Conservation (phyloP, 805 yeast genomes). For the Candida easanensis region DNA sequence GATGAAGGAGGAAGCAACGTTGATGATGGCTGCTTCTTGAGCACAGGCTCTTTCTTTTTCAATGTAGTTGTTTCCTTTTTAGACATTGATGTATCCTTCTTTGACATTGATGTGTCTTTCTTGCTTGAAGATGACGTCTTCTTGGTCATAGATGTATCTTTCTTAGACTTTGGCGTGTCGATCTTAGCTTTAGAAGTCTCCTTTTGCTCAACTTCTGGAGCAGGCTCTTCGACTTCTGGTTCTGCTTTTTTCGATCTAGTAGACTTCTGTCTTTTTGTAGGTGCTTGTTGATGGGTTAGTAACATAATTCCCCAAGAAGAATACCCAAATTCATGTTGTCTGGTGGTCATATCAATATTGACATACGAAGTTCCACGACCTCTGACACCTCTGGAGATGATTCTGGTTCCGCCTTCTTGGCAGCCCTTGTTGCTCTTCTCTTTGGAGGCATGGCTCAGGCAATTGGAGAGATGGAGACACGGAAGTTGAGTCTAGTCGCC, state of each 20-base stretch:
- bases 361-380: constrained; percentile 11
- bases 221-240: neutral
- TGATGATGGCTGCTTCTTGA: constrained; percentile 3
- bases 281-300: constrained; percentile 1
- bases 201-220: neutral
- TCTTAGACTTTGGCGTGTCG: neutral
- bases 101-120: neutral
- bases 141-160: constrained; percentile 4
- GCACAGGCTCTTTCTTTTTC: neutral
- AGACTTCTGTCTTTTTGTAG: constrained; percentile 4
- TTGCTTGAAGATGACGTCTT: neutral
- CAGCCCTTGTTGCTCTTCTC: constrained; percentile 23
- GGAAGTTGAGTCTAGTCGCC: too few relatives aligned
- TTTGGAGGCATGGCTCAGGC: constrained; percentile 24
- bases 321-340: too few relatives aligned
- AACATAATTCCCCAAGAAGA: too few relatives aligned
- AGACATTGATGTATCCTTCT: neutral
- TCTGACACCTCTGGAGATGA: neutral
- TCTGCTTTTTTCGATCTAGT: neutral
- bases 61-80: neutral
- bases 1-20: constrained; percentile 5
- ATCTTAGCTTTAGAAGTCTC: neutral
- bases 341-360: neutral
- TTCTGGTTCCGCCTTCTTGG: constrained; percentile 11
- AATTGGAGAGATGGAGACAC: too few relatives aligned